Percentiles rank a stretch among this genome's conserved stretches.
These are phyloP conservation scores for Neurospora tetraspora DNA, from an alignment of 495 filamentous ascomycete genomes.

Conservation along the genomic window DNA sequence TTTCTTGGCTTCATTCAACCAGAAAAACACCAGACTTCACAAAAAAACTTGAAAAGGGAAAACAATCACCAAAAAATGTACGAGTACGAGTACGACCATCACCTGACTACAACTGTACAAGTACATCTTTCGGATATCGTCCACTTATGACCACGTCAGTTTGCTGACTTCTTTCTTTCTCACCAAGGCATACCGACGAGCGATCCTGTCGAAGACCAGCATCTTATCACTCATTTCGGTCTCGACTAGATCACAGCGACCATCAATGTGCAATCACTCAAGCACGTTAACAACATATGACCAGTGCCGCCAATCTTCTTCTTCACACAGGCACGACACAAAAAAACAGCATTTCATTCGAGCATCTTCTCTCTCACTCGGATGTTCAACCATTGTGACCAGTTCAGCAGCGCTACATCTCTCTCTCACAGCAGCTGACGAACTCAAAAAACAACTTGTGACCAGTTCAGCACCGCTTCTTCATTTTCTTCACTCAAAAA, in stretches of 20 bases:
- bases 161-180: background rate
- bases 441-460: background rate
- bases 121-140: background rate
- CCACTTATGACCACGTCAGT: background rate
- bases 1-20: background rate
- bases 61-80: background rate
- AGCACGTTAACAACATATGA: background rate
- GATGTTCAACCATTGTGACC: background rate
- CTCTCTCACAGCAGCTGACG: background rate
- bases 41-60: background rate
- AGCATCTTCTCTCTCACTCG: background rate
- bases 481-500: background rate
- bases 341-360: background rate
- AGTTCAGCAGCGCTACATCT: background rate
- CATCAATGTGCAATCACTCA: background rate
- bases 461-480: background rate
- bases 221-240: background rate
- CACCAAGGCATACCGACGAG: background rate
- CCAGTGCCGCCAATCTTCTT: background rate
- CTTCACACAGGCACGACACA: background rate
- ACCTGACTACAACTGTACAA: background rate
- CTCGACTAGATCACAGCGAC: background rate
- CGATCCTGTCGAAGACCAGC: background rate
- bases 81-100: background rate
- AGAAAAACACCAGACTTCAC: background rate